Conservation (phyloP, 495 filamentous ascomycete genomes). For the Pseudevernia furfuracea region DNA sequence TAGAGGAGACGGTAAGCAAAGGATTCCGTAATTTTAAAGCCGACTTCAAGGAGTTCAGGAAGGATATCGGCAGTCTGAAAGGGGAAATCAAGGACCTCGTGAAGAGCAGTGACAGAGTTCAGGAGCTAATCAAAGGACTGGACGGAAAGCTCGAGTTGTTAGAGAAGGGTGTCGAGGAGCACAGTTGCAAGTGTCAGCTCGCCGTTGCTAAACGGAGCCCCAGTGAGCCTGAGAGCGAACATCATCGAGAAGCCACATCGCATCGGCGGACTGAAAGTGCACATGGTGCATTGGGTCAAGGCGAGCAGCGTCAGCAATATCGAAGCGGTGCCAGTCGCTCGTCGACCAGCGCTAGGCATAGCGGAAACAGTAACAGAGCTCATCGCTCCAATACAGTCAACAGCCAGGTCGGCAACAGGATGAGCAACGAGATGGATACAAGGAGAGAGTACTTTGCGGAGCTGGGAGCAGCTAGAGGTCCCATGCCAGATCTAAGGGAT, state of each 20-base stretch:
- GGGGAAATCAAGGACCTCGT: slow-evolving; percentile 5
- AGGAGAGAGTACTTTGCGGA: slow-evolving; percentile 17
- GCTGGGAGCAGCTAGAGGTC: slow-evolving; percentile 16
- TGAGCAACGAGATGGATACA: slow-evolving; percentile 12
- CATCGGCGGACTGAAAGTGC: slow-evolving; percentile 20
- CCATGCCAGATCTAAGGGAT: slow-evolving; percentile 23
- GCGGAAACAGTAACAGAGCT: slow-evolving; percentile 13
- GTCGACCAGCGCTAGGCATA: slow-evolving; percentile 12
- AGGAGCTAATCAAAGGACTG: slow-evolving; percentile 11
- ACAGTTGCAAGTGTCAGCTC: slow-evolving; percentile 7
- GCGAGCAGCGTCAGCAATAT: slow-evolving; percentile 15
- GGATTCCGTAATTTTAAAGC: slow-evolving; percentile 17
- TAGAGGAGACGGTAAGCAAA: slow-evolving; percentile 21
- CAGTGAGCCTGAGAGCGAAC: slow-evolving; percentile 6
- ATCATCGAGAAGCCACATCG: slow-evolving; percentile 1
- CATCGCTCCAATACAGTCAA: slow-evolving; percentile 21
- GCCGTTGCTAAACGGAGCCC: slow-evolving; percentile 3
- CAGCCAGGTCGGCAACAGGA: slow-evolving; percentile 2
- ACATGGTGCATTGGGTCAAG: slow-evolving; percentile 12
- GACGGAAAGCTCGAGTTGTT: slow-evolving; percentile 17
- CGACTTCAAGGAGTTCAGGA: slow-evolving; percentile 20
- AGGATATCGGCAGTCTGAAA: slow-evolving; percentile 14
- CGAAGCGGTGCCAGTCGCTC: slow-evolving; percentile 14
- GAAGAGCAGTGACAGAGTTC: slow-evolving; percentile 3
- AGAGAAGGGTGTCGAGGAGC: slow-evolving; percentile 19